Percentiles rank a stretch among this genome's conserved stretches.
These are phyloP conservation scores for Pestalotiopsis sp. DNA, from an alignment of 2,329 filamentous ascomycete species.

Conservation along the genomic window DNA sequence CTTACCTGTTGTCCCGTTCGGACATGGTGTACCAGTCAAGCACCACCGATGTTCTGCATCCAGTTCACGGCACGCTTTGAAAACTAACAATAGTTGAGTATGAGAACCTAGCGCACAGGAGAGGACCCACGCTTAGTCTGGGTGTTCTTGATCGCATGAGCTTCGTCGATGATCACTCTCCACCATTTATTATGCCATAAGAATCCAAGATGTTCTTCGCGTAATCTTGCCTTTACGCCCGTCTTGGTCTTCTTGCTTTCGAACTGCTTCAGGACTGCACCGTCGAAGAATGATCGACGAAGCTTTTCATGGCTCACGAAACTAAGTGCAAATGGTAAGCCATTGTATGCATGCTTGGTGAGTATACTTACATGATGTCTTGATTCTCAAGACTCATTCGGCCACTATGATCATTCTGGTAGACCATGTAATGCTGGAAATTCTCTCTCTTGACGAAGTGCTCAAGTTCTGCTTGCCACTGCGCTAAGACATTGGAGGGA, in stretches of 20 bases:
- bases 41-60: slow-evolving; percentile 1
- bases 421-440: background rate
- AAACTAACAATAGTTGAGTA: background rate
- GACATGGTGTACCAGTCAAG: slow-evolving; percentile 8
- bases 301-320: background rate
- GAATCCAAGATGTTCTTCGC: background rate
- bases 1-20: background rate
- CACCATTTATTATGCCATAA: slow-evolving; percentile 1
- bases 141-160: slow-evolving; percentile 9
- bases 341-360: too few relatives aligned
- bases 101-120: background rate
- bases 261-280: too few relatives aligned
- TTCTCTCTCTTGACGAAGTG: background rate
- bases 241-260: too few relatives aligned
- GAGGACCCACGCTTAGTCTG: background rate
- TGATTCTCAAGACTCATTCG: background rate
- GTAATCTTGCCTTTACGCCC: too few relatives aligned
- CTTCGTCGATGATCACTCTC: slow-evolving; percentile 14
- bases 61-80: background rate
- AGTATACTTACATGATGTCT: background rate
- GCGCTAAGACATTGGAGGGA: background rate
- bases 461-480: background rate
- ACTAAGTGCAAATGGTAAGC: background rate
- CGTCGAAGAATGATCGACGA: too few relatives aligned
- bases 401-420: background rate